Evolutionary conservation across 2,329 filamentous ascomycete species (phyloP).

Genomic region (Aspergillus japonicus): DNA sequence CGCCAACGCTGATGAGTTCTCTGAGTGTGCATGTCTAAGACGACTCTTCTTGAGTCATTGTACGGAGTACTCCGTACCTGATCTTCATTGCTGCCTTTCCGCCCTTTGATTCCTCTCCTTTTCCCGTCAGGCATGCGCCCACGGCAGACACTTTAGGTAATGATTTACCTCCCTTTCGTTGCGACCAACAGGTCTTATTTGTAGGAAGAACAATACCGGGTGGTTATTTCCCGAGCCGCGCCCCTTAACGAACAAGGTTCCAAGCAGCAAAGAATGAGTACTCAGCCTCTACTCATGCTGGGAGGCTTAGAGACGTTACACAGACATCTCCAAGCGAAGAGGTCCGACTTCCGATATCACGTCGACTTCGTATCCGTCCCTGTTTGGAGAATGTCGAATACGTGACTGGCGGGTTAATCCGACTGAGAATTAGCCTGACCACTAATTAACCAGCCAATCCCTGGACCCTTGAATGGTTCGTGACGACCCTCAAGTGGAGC

Average conservation of each 20-base stretch:
- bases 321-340: neutral
- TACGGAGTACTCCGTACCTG: neutral
- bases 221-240: neutral
- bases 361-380: neutral
- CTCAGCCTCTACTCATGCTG: neutral
- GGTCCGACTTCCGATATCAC: neutral
- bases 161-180: neutral
- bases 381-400: neutral
- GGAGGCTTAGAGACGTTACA: neutral
- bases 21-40: neutral
- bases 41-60: too few relatives aligned
- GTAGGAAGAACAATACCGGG: neutral
- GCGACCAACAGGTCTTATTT: neutral
- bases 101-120: neutral
- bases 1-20: constrained; percentile 15
- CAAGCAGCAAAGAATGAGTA: neutral
- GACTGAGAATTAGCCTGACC: neutral
- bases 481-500: neutral
- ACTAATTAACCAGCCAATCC: neutral
- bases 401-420: neutral
- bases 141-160: neutral
- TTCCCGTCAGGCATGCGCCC: neutral
- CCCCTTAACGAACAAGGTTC: neutral
- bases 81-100: neutral
- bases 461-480: neutral